These are phyloP conservation scores for Lasiosphaeria ovina DNA, from an alignment of 495 filamentous ascomycete species.

Conservation along the genomic window DNA sequence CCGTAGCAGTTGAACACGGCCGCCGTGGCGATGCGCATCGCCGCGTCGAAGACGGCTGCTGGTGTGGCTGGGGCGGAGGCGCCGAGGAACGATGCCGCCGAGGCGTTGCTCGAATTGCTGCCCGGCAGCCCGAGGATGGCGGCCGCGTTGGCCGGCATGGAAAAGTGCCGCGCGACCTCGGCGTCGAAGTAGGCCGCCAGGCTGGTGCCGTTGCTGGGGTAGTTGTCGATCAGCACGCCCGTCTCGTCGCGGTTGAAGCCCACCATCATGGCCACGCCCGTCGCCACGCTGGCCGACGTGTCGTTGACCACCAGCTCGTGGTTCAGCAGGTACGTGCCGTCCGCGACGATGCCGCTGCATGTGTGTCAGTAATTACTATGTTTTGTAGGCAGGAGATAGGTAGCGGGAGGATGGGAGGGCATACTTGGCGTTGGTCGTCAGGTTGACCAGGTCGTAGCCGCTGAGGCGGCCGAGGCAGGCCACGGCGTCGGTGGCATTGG, in stretches of 20 bases:
- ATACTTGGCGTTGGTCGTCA: constrained; percentile 34
- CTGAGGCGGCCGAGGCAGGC: constrained; percentile 36
- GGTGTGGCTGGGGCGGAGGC: constrained; percentile 1
- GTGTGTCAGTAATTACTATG: not conserved
- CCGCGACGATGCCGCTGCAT: constrained; percentile 28
- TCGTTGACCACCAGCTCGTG: constrained; percentile 29
- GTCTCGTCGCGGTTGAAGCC: constrained; percentile 44
- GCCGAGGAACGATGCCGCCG: constrained; percentile 17
- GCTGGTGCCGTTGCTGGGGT: constrained; percentile 15
- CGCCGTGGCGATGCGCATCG: constrained; percentile 35
- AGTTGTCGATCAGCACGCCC: constrained; percentile 32
- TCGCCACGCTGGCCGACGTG: constrained; percentile 16
- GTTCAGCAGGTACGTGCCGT: constrained; percentile 35
- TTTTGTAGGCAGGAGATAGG: not conserved
- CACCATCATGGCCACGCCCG: constrained; percentile 33
- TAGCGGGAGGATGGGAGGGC: not conserved
- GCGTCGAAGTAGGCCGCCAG: constrained; percentile 23
- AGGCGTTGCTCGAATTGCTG: constrained; percentile 17
- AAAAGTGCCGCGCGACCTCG: constrained; percentile 17
- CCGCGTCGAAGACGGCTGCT: constrained; percentile 20
- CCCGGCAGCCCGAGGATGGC: constrained; percentile 13
- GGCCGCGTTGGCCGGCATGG: constrained; percentile 22
- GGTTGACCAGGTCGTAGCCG: constrained; percentile 34
- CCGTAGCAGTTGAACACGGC: constrained; percentile 38
- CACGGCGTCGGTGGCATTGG: constrained; percentile 25